Conservation (phyloP, 495 filamentous ascomycete genomes). For the Aspergillus taichungensis region DNA sequence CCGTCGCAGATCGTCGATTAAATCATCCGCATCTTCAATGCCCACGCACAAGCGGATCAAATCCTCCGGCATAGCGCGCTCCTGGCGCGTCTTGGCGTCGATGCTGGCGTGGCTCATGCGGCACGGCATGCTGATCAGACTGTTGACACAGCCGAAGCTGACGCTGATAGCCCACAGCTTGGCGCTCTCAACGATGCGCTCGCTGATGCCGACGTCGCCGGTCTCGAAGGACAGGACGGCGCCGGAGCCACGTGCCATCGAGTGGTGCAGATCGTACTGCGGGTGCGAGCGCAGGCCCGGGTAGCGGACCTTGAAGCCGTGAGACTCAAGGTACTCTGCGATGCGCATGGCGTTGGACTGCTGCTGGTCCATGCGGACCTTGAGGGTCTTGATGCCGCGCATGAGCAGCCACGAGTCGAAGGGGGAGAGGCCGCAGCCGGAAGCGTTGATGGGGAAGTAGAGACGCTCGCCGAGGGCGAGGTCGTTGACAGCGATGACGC, state of each 20-base stretch:
- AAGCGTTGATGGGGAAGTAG: slow-evolving; percentile 93
- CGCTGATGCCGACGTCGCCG: slow-evolving; percentile 67
- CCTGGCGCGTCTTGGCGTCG: slow-evolving; percentile 82
- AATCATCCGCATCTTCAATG: slow-evolving; percentile 87
- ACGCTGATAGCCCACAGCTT: slow-evolving; percentile 91
- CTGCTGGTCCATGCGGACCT: slow-evolving; percentile 97
- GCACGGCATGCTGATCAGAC: slow-evolving; percentile 97
- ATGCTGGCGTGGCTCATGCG: slow-evolving; percentile 99
- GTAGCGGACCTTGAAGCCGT: slow-evolving; percentile 91
- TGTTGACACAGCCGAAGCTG: slow-evolving; percentile 96
- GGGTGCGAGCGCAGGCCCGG: slow-evolving; percentile 89
- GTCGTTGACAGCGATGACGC: slow-evolving; percentile 86
- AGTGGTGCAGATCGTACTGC: slow-evolving; percentile 92
- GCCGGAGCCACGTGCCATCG: slow-evolving; percentile 86
- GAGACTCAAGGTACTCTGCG: slow-evolving; percentile 81
- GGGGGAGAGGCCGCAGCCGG: slow-evolving; percentile 85
- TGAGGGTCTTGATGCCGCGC: slow-evolving; percentile 89
- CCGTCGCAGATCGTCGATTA: slow-evolving; percentile 85
- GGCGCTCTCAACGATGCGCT: slow-evolving; percentile 89
- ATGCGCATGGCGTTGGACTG: slow-evolving; percentile 85
- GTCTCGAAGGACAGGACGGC: slow-evolving; percentile 96
- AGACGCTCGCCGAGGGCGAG: slow-evolving; percentile 72
- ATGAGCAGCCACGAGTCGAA: slow-evolving; percentile 95
- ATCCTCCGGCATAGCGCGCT: slow-evolving; percentile 91
- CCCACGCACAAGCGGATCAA: slow-evolving; percentile 92